A percentile compares a stretch with the other conserved stretches of the same genome.
Conservation (phyloP, 805 yeast species). For the Ascoidea rubescens region DNA sequence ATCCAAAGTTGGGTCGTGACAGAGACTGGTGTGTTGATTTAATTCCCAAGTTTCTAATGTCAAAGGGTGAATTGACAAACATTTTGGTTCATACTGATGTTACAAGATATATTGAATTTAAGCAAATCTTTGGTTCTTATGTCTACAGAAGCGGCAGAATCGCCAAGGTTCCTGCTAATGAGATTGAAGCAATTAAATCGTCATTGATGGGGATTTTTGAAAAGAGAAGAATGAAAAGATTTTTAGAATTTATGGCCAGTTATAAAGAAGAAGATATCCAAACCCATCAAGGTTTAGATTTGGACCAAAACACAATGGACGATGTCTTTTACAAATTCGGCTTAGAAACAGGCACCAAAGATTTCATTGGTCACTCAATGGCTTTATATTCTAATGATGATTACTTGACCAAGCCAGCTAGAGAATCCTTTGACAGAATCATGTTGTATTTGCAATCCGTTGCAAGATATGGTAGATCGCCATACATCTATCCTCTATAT, state of each 20-base stretch:
- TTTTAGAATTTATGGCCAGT: constrained; percentile 73
- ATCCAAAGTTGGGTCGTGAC: constrained; percentile 68
- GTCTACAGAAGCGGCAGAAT: constrained; percentile 84
- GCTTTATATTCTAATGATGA: constrained; percentile 92
- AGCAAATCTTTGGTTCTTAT: constrained; percentile 90
- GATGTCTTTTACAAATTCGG: constrained; percentile 84
- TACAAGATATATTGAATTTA: constrained; percentile 89
- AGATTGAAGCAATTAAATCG: constrained; percentile 79
- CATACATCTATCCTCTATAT: constrained; percentile 89
- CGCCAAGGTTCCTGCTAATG: constrained; percentile 90
- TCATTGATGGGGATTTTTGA: constrained; percentile 94
- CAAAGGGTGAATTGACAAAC: constrained; percentile 93
- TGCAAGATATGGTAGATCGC: constrained; percentile 91
- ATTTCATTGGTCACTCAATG: constrained; percentile 98
- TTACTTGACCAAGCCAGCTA: constrained; percentile 76
- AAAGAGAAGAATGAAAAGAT: constrained; percentile 87
- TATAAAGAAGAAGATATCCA: constrained; percentile 66
- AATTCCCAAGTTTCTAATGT: constrained; percentile 94
- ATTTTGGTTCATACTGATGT: constrained; percentile 93
- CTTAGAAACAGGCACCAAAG: constrained; percentile 83
- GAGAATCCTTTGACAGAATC: constrained; percentile 82
- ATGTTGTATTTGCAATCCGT: constrained; percentile 79
- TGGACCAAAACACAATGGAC: constrained; percentile 83
- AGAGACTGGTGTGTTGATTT: constrained; percentile 97
- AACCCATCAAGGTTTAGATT: constrained; percentile 76